A percentile compares a stretch with the other conserved stretches of the same genome.
These are phyloP conservation scores for Aspergillus kassunensis DNA, from an alignment of 495 filamentous ascomycete genomes.

Conservation along the genomic window DNA sequence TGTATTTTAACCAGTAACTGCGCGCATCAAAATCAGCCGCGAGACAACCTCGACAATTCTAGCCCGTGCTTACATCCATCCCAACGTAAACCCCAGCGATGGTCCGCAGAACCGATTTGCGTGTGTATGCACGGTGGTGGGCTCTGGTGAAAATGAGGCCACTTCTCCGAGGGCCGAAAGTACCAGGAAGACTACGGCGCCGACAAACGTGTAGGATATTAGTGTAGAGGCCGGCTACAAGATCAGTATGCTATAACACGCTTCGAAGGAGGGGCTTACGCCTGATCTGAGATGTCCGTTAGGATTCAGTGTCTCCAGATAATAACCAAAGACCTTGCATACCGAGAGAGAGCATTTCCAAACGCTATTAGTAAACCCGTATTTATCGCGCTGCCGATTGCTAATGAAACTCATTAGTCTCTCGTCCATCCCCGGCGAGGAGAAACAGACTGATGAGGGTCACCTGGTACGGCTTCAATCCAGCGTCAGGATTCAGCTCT, in stretches of 20 bases:
- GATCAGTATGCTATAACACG: slow-evolving; percentile 1
- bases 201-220: slow-evolving; percentile 61
- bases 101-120: slow-evolving; percentile 59
- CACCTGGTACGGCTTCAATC: slow-evolving; percentile 46
- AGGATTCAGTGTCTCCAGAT: not conserved
- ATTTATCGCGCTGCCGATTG: slow-evolving; percentile 80
- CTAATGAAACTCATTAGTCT: slow-evolving; percentile 24
- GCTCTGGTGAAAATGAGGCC: slow-evolving; percentile 55
- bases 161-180: slow-evolving; percentile 63
- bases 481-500: not conserved
- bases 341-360: slow-evolving; percentile 58
- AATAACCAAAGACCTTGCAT: slow-evolving; percentile 29
- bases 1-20: slow-evolving; percentile 60
- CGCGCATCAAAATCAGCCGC: not conserved
- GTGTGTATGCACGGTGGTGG: slow-evolving; percentile 57
- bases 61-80: slow-evolving; percentile 49
- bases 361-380: slow-evolving; percentile 64
- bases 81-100: slow-evolving; percentile 59
- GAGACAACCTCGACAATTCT: too few relatives aligned
- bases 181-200: slow-evolving; percentile 57
- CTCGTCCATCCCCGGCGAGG: not conserved
- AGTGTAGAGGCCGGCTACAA: slow-evolving; percentile 53
- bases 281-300: slow-evolving; percentile 25
- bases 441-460: slow-evolving; percentile 58
- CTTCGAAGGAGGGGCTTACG: slow-evolving; percentile 17